Percentiles rank a stretch among this genome's conserved stretches.
These are phyloP conservation scores for Inonotus hispidus DNA, from an alignment of 1,284 basidiomycete genomes.

Conservation along the genomic window DNA sequence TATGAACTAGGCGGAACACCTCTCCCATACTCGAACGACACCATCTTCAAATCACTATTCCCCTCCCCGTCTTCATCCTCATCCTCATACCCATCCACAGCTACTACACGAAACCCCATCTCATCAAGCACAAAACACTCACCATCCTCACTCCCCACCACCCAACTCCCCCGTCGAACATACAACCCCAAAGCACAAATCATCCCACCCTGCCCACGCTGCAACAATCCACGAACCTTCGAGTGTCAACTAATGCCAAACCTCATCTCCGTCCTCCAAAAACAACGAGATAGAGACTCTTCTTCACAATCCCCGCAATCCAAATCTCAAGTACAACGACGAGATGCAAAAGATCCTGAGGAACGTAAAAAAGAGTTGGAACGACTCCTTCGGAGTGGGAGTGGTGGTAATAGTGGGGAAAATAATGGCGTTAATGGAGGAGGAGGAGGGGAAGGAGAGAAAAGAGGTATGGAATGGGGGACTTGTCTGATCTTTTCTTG, in stretches of 20 bases:
- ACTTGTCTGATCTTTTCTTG: constrained; percentile 80
- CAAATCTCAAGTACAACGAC: constrained; percentile 32
- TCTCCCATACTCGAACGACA: constrained; percentile 67
- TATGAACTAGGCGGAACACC: constrained; percentile 74
- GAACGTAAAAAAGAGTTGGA: constrained; percentile 42
- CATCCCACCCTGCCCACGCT: constrained; percentile 54
- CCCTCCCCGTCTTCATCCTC: constrained; percentile 41
- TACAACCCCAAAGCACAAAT: constrained; percentile 32
- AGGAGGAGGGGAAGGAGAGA: background rate
- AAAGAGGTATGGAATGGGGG: constrained; percentile 73
- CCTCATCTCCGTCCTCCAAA: constrained; percentile 12
- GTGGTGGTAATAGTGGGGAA: too few relatives aligned
- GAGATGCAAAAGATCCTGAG: constrained; percentile 13
- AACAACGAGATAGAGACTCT: background rate
- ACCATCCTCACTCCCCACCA: constrained; percentile 43
- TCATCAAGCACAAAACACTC: constrained; percentile 28
- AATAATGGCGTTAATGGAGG: constrained; percentile 24
- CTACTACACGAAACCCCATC: constrained; percentile 44
- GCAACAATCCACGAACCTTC: constrained; percentile 59
- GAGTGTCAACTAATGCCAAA: constrained; percentile 76
- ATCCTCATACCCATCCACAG: constrained; percentile 27
- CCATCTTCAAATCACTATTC: constrained; percentile 64
- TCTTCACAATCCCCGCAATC: constrained; percentile 44
- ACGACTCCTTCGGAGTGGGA: constrained; percentile 37
- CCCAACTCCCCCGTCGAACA: constrained; percentile 37